Evolutionary conservation across 768 basidiomycete species (phyloP), one percentile per base, ranked within the genome.

Genomic region (Pluteus cervinus): DNA sequence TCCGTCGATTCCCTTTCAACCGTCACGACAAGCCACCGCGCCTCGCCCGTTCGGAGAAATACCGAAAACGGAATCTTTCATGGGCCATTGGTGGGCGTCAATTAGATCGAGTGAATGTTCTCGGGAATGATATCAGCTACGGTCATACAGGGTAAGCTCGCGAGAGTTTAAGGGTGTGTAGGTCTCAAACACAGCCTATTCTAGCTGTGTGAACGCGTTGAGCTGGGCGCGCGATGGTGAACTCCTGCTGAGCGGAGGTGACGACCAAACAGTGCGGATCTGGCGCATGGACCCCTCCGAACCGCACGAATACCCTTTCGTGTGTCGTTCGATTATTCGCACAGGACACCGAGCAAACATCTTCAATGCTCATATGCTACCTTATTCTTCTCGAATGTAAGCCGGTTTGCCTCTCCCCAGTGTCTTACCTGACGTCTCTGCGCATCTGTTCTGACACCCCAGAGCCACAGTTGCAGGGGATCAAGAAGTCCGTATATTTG

Each of bases 341-440:
- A 91, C 90, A 0, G 87, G 86, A 3, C 90, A 94, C 55, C 71
- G 62, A 31, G 77, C 71, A 9, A 94, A 94, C 50, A 87, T 94
- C 31, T 94, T 94, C 65, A 86, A 81, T 46, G 78, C 75, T 0
- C 76, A 86, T 31, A 81, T 87, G 70, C 65, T 94, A 2, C 87
- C 88, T 0, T 64, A 74, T 45, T 86, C 86, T 8, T 73, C 79
- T n/a, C 74, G 78, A 36, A 83, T 93, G 77, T 88, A 57, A 65
- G 76, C 53, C n/a, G n/a, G n/a, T n/a, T n/a, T n/a, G n/a, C n/a
- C n/a, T n/a, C n/a, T n/a, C n/a, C n/a, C n/a, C n/a, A n/a, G n/a
- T n/a, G 18, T 16, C 15, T 22, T 20, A 1, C 24, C 24, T 12
- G 21, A 21, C 23, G 4, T 12, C 17, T 7, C 35, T 11, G 21